phyloP scores from a whole-genome alignment of 2,329 filamentous ascomycete species.

The Westerdykella ornata region DNA sequence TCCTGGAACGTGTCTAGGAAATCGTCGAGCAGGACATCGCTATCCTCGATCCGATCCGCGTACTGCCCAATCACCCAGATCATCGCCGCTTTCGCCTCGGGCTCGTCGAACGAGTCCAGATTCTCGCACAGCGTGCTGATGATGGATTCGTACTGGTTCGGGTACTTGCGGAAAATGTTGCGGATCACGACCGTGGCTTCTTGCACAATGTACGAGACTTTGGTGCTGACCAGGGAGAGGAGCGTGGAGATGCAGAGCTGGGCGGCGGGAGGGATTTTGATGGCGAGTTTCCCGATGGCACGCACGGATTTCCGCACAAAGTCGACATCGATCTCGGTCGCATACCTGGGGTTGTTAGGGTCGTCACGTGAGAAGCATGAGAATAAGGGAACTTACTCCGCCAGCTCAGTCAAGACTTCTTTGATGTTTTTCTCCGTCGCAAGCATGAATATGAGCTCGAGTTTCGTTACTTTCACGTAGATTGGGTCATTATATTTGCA shows the following conservation, averaged over 20 bases:
- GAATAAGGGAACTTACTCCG: constrained; percentile 55
- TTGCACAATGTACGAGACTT: constrained; percentile 97
- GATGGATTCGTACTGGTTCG: constrained; percentile 97
- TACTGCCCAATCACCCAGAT: constrained; percentile 99
- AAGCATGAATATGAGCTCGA: constrained; percentile 98
- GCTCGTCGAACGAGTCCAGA: constrained; percentile 91
- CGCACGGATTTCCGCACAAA: constrained; percentile 97
- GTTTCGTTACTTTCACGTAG: constrained; percentile 97
- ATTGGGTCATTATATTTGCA: constrained; percentile 99
- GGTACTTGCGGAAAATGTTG: constrained; percentile 99
- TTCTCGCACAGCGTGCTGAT: constrained; percentile 94
- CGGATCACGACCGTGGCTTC: constrained; percentile 97
- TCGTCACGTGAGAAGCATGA: background rate
- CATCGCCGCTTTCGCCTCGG: constrained; percentile 96
- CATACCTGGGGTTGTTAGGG: constrained; percentile 51
- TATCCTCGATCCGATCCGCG: constrained; percentile 94
- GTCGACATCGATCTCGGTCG: constrained; percentile 96
- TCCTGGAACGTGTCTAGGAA: constrained; percentile 92
- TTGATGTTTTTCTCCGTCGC: constrained; percentile 93
- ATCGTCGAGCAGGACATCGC: constrained; percentile 86
- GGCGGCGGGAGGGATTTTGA: constrained; percentile 95
- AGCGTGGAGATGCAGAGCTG: constrained; percentile 86
- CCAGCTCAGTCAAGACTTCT: constrained; percentile 85
- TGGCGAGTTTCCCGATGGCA: constrained; percentile 94
- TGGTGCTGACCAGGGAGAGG: constrained; percentile 90